These are phyloP conservation scores for Leishmania amazonensis DNA, from an alignment of 208 protist species.

Conservation along the genomic window DNA sequence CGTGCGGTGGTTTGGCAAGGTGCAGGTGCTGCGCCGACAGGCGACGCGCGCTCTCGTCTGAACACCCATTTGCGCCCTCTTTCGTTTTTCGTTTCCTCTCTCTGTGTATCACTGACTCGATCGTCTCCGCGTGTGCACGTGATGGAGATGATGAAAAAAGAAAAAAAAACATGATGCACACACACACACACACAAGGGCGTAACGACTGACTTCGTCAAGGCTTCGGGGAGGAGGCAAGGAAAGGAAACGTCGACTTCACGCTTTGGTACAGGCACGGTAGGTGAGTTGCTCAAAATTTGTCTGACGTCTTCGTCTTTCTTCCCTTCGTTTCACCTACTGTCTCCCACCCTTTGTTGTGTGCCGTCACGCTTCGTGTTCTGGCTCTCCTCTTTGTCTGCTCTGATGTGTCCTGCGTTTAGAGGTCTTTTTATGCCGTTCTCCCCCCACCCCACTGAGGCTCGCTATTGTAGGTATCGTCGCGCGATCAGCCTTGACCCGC, in stretches of 20 bases:
- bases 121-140: background rate
- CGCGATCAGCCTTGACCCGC: background rate
- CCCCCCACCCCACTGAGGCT: background rate
- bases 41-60: background rate
- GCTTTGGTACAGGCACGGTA: background rate
- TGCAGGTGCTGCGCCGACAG: background rate
- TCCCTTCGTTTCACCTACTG: background rate
- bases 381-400: background rate
- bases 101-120: too few relatives aligned
- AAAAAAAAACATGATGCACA: background rate
- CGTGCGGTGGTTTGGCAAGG: background rate
- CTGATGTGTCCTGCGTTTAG: background rate
- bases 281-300: background rate
- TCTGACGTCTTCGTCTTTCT: background rate
- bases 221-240: background rate
- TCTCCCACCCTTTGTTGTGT: background rate
- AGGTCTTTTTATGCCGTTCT: background rate
- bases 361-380: background rate
- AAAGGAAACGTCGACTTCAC: background rate
- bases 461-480: background rate
- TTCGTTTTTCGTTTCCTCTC: background rate
- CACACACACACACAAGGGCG: background rate
- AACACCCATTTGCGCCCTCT: background rate
- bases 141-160: background rate
- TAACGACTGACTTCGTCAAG: background rate